These are phyloP conservation scores for Aristolochia fimbriata DNA, from an alignment of 164 flowering plant species.

Conservation along the genomic window DNA sequence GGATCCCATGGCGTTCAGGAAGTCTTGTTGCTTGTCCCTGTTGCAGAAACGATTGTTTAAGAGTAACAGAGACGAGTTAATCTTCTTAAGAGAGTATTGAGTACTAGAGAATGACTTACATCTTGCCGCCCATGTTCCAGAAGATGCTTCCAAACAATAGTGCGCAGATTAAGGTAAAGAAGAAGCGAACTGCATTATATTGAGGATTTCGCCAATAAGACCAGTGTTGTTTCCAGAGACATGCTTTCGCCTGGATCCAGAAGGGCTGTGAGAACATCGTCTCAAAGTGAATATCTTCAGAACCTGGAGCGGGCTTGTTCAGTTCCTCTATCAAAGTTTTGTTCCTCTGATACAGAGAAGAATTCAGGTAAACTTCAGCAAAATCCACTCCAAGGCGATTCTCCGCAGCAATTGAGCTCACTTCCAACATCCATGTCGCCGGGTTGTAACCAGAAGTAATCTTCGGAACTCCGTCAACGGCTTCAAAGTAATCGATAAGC, in stretches of 20 bases:
- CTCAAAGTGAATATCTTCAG: constrained; percentile 20
- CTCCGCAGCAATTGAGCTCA: constrained; percentile 9
- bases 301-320: constrained; percentile 12
- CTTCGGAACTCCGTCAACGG: constrained; percentile 24
- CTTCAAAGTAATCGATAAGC: constrained; percentile 76
- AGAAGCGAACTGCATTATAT: constrained; percentile 21
- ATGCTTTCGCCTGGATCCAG: constrained; percentile 20
- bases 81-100: neutral
- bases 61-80: neutral
- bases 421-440: constrained; percentile 18
- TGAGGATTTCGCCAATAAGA: constrained; percentile 28
- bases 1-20: constrained; percentile 23
- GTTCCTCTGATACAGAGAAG: constrained; percentile 26
- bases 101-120: constrained; percentile 9
- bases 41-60: neutral
- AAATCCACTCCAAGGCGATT: constrained; percentile 7
- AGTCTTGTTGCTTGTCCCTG: constrained; percentile 19
- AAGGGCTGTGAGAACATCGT: constrained; percentile 18
- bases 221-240: constrained; percentile 30
- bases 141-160: constrained; percentile 23
- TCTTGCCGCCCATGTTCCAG: constrained; percentile 25
- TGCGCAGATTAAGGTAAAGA: constrained; percentile 18
- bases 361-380: constrained; percentile 9
- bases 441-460: constrained; percentile 13
- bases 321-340: constrained; percentile 15